phyloP scores from a whole-genome alignment of 1,284 basidiomycete species.

The Malassezia psittaci region DNA sequence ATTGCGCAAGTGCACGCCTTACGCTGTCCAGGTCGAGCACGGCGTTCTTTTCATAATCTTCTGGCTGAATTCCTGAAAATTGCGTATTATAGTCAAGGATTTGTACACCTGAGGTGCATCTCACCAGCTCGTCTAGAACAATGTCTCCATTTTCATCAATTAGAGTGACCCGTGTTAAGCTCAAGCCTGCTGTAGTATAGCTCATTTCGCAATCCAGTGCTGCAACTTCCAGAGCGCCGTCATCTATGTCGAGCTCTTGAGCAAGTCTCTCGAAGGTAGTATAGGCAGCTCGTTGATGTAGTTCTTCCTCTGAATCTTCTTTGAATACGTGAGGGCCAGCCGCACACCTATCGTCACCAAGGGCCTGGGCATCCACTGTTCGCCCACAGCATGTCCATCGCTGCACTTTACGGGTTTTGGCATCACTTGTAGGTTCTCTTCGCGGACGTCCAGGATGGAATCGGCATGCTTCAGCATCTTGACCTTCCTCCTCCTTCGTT shows the following conservation, averaged over 20 bases:
- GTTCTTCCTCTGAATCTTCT: constrained; percentile 23
- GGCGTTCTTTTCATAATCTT: constrained; percentile 25
- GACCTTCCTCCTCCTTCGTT: constrained; percentile 15
- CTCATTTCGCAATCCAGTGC: constrained; percentile 43
- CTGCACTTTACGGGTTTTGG: constrained; percentile 15
- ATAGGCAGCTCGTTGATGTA: constrained; percentile 36
- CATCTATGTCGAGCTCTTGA: background rate
- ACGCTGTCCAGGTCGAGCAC: constrained; percentile 24
- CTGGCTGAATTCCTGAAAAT: constrained; percentile 37
- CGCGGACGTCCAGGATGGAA: constrained; percentile 25
- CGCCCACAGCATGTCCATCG: constrained; percentile 39
- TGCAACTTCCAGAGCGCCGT: constrained; percentile 25
- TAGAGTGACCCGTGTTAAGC: constrained; percentile 37
- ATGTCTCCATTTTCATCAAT: constrained; percentile 34
- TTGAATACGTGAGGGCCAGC: constrained; percentile 44
- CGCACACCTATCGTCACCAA: constrained; percentile 30
- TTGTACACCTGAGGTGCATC: constrained; percentile 18
- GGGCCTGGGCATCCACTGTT: constrained; percentile 23
- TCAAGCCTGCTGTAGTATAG: constrained; percentile 41
- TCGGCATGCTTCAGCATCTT: constrained; percentile 26
- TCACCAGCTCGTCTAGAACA: constrained; percentile 33
- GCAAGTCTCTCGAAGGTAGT: constrained; percentile 21
- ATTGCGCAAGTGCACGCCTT: constrained; percentile 25
- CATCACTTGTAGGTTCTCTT: constrained; percentile 19
- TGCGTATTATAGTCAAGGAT: constrained; percentile 42